Conservation (phyloP, 768 basidiomycete species). For the Pisolithus microcarpus region DNA sequence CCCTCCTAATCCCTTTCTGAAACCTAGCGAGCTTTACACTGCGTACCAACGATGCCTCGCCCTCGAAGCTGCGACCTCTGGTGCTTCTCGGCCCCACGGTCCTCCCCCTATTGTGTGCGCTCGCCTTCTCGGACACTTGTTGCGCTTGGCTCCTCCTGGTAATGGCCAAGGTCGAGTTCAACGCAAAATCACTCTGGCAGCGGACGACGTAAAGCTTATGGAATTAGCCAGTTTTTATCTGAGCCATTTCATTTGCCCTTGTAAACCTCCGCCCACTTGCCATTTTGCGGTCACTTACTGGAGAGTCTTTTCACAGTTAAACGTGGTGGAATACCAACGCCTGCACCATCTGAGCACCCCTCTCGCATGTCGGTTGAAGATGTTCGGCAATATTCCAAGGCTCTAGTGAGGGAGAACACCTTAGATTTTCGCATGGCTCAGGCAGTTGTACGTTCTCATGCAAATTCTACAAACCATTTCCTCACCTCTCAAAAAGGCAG, state of each 20-base stretch:
- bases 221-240: background rate
- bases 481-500: slow-evolving; percentile 9
- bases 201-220: background rate
- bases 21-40: too few species aligned
- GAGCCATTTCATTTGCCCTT: background rate
- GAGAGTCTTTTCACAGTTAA: background rate
- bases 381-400: background rate
- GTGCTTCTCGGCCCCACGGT: background rate
- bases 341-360: slow-evolving; percentile 10
- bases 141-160: background rate
- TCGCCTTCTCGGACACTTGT: background rate
- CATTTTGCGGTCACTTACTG: background rate
- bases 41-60: too few species aligned
- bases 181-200: background rate
- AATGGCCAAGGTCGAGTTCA: background rate
- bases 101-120: background rate
- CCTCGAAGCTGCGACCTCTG: background rate
- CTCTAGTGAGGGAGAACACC: slow-evolving; percentile 5
- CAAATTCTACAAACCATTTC: background rate
- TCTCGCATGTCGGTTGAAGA: slow-evolving; percentile 14
- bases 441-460: slow-evolving; percentile 1
- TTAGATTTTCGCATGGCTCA: slow-evolving; percentile 7
- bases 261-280: background rate
- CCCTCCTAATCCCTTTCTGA: too few species aligned
- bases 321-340: slow-evolving; percentile 11